Base-by-base conservation (phyloP, 805 yeast genomes). In the Saturnispora dispora region DNA sequence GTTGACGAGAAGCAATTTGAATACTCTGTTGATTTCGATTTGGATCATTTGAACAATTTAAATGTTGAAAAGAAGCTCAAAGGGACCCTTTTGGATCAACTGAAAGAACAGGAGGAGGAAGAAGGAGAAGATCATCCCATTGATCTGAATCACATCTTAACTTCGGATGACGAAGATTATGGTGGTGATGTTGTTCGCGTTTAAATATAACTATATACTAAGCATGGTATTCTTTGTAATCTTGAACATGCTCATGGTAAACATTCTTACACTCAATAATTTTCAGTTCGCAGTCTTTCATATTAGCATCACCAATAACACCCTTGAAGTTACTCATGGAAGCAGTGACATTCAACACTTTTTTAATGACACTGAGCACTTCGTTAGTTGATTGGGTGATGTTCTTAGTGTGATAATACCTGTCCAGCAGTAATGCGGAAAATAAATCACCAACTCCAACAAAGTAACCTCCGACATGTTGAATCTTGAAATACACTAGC, bases 391-490 rank as follows among this genome's bases (percentile, higher is more conserved):
- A 69, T 3, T 50, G 50, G 2, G 61, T 55, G 28, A 71, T 58
- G 35, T 54, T 57, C 35, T 51, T 45, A 3, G 57, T 56, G 40
- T 63, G 63, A 57, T 66, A 70, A 28, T 82, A 69, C 57, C 86
- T 76, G 64, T 85, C 95, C 5, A 87, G 58, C 32, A 89, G 64
- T 39, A 90, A 65, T 0, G 96, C 91, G 0, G 96, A 83, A 59
- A 91, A 90, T 41, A 90, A 67, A 61, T 90, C 98, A 6, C 98
- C 98, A 0, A 93, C 96, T 1, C 98, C 98, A 0, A 96, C 88
- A 68, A 90, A 91, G 64, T 91, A 88, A 5, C 91, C 82, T 50
- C 83, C 79, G 41, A 88, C 77, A 35, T 74, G 71, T 2, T 86
- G 84, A 13, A 85, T 74, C 56, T 74, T 73, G 59, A 77, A 81